Evolutionary conservation across 306 rosid genomes (phyloP).

Genomic region (Urtica urens): DNA sequence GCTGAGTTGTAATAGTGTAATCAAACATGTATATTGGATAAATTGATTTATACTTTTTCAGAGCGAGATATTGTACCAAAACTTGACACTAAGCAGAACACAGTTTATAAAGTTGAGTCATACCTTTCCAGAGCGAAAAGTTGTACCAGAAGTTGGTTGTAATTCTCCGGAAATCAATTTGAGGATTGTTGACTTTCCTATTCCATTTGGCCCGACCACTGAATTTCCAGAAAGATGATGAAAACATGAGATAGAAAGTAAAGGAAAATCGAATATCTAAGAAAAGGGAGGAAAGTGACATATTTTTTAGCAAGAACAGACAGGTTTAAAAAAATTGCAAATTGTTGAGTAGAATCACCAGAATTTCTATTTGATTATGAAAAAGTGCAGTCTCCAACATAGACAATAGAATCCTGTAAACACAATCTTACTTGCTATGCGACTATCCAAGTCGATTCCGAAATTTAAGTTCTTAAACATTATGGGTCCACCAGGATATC

Average conservation of each 20-base stretch:
- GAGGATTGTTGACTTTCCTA: constrained; percentile 96
- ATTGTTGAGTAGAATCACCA: no score
- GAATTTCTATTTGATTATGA: no score
- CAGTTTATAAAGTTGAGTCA: constrained; percentile 2
- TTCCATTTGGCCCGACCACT: constrained; percentile 99
- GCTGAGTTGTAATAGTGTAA: background rate
- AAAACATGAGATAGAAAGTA: constrained; percentile 4
- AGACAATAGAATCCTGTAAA: no score
- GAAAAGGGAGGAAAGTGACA: constrained; percentile 5
- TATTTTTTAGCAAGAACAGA: background rate
- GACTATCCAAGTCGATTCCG: constrained; percentile 98
- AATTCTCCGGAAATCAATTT: constrained; percentile 95
- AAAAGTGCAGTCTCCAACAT: no score
- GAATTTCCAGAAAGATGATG: constrained; percentile 25
- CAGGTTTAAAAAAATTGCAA: background rate
- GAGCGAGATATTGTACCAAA: background rate
- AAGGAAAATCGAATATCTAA: constrained; percentile 3
- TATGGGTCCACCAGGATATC: constrained; percentile 87
- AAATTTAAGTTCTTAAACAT: constrained; percentile 89
- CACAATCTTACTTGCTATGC: constrained; percentile 81
- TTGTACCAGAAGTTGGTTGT: constrained; percentile 92
- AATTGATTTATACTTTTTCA: background rate
- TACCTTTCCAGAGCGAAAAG: constrained; percentile 98
- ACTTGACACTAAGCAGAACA: background rate
- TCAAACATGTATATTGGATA: background rate